Conservation (phyloP, 1,284 basidiomycete species). For the Trametes pubescens region DNA sequence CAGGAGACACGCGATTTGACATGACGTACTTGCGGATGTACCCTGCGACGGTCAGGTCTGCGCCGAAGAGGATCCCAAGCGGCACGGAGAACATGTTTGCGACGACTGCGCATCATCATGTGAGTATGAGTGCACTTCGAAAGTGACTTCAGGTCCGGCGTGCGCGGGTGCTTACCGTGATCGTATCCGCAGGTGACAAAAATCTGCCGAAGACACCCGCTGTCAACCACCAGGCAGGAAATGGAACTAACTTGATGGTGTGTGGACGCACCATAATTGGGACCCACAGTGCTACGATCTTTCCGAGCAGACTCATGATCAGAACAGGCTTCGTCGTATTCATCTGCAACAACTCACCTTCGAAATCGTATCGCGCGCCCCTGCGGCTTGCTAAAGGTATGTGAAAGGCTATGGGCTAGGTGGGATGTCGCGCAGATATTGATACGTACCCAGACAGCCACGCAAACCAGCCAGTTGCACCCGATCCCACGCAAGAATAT, state of each 20-base stretch:
- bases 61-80: conserved; percentile 76
- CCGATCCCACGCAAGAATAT: conserved; percentile 81
- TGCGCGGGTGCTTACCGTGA: conserved; percentile 60
- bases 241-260: neutral
- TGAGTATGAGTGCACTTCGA: neutral
- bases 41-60: conserved; percentile 59
- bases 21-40: conserved; percentile 74
- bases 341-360: conserved; percentile 53
- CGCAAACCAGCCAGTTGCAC: conserved; percentile 81
- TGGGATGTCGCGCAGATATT: neutral
- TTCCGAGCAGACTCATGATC: neutral
- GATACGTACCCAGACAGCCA: conserved; percentile 76
- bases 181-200: conserved; percentile 79
- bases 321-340: neutral
- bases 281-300: conserved; percentile 76
- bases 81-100: conserved; percentile 83
- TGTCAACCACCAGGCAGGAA: neutral
- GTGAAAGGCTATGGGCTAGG: neutral
- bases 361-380: conserved; percentile 74
- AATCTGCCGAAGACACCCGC: conserved; percentile 47
- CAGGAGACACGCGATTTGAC: neutral
- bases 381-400: conserved; percentile 68
- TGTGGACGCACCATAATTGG: conserved; percentile 68
- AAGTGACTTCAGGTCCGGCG: neutral
- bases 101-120: conserved; percentile 49